Base-by-base conservation (phyloP, 2,329 filamentous ascomycete genomes). In the Fusarium verrucosum region DNA sequence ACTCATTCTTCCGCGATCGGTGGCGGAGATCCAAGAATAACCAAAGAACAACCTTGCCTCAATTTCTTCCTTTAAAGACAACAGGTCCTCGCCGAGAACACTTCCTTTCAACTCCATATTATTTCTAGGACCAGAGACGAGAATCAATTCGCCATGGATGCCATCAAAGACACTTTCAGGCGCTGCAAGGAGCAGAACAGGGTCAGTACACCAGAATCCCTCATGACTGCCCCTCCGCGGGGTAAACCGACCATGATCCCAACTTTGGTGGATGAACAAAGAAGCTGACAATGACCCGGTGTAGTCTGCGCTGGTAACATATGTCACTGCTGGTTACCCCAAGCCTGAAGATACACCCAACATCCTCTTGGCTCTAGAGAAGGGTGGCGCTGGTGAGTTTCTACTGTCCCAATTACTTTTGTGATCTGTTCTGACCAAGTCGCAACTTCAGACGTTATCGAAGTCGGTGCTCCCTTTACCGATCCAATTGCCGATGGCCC, bases 401-500 rank as follows among this genome's bases (percentile, higher is more conserved):
- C n/a, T 30, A 16, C 32, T 19, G n/a, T 58, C 19, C 20, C 20
- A 50, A 54, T 40, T 44, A 55, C 30, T 22, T 40, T 41, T 22
- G 23, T 32, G 42, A 56, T 25, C 23, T 65, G 38, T 41, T 36
- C 40, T 71, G 50, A 70, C 46, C 30, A 28, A 38, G 4, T 25
- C 35, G 36, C 46, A 40, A 41, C 26, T 36, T 37, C 47, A 79
- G 95, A 99, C 78, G 83, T 99, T 60, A 96, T 99, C 73, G 95
- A 99, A 79, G 88, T 99, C 69, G 95, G 94, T 65, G 89, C 97
- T 54, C 95, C 95, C 49, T 99, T 99, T 81, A 97, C 94, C 73
- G 95, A 99, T 77, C 95, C 95, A 57, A 98, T 98, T 78, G 95
- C 94, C 70, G 95, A 99, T 79, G 95, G 95, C 25, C 95, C 95